phyloP scores from a whole-genome alignment of 2,329 filamentous ascomycete genomes.

The Cladophialophora chaetospira region DNA sequence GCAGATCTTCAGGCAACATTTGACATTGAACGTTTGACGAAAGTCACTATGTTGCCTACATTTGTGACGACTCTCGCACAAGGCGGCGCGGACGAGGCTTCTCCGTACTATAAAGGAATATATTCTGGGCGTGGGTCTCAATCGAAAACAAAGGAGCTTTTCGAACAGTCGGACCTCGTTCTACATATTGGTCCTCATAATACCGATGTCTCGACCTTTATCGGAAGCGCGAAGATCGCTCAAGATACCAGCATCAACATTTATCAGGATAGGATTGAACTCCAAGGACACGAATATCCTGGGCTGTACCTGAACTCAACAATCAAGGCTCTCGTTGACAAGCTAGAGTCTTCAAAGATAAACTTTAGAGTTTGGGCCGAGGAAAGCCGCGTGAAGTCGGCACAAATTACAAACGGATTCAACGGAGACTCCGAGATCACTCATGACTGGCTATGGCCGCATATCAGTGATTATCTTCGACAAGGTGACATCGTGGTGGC shows the following conservation, averaged over 20 bases:
- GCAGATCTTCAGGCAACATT: too few relatives aligned
- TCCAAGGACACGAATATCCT: background rate
- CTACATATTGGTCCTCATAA: constrained; percentile 46
- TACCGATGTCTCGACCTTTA: constrained; percentile 57
- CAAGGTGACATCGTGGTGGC: constrained; percentile 77
- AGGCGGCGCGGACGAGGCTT: constrained; percentile 75
- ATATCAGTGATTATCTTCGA: constrained; percentile 71
- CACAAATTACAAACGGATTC: background rate
- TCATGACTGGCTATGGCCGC: constrained; percentile 68
- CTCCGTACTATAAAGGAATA: constrained; percentile 76
- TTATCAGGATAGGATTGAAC: background rate
- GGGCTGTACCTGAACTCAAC: background rate
- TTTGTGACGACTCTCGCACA: constrained; percentile 1
- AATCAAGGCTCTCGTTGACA: background rate
- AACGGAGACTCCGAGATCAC: constrained; percentile 49
- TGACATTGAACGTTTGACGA: too few relatives aligned
- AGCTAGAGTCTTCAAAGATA: too few relatives aligned
- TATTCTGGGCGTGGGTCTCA: constrained; percentile 78
- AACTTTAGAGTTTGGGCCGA: background rate
- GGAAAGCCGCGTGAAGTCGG: background rate
- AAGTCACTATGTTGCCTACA: background rate
- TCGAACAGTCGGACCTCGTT: constrained; percentile 45
- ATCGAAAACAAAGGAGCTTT: constrained; percentile 59
- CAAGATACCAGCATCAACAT: constrained; percentile 68
- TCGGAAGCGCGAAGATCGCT: constrained; percentile 76